phyloP scores from a whole-genome alignment of 2,329 filamentous ascomycete genomes.

The Dothideomycetes sp. region DNA sequence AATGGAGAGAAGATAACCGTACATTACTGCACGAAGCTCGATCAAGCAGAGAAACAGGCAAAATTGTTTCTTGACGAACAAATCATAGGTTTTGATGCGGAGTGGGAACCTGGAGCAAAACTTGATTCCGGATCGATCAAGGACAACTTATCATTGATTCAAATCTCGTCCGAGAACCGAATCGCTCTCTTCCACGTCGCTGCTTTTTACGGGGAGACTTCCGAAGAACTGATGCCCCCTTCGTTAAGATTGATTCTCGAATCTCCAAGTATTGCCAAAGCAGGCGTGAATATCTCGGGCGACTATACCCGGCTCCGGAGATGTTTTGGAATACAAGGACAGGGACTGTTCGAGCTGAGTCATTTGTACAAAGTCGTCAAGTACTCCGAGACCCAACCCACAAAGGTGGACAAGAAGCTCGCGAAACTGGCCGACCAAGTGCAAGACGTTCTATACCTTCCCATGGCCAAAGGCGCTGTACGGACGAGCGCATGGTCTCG shows the following conservation, averaged over 20 bases:
- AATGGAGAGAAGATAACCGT: constrained; percentile 49
- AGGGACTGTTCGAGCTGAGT: constrained; percentile 68
- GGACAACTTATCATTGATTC: constrained; percentile 68
- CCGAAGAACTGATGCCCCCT: constrained; percentile 54
- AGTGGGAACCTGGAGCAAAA: constrained; percentile 53
- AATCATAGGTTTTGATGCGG: constrained; percentile 79
- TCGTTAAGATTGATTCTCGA: constrained; percentile 63
- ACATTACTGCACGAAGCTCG: constrained; percentile 63
- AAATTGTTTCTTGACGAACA: constrained; percentile 57
- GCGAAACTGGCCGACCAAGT: constrained; percentile 62
- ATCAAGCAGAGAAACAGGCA: constrained; percentile 55
- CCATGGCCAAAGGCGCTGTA: constrained; percentile 66
- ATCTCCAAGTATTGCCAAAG: constrained; percentile 57
- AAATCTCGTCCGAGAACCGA: constrained; percentile 65
- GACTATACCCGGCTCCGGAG: constrained; percentile 55
- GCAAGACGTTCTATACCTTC: constrained; percentile 58
- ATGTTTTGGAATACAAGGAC: constrained; percentile 52
- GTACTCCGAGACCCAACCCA: constrained; percentile 43
- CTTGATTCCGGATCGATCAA: constrained; percentile 35
- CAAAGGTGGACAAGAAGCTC: constrained; percentile 52
- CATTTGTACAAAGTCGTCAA: constrained; percentile 72
- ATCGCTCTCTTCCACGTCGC: constrained; percentile 78
- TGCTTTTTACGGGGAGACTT: constrained; percentile 31
- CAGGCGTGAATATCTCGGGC: constrained; percentile 63
- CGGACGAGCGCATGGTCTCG: constrained; percentile 65